phyloP scores from a whole-genome alignment of 1,284 basidiomycete species.

The Puccinia novopanici region DNA sequence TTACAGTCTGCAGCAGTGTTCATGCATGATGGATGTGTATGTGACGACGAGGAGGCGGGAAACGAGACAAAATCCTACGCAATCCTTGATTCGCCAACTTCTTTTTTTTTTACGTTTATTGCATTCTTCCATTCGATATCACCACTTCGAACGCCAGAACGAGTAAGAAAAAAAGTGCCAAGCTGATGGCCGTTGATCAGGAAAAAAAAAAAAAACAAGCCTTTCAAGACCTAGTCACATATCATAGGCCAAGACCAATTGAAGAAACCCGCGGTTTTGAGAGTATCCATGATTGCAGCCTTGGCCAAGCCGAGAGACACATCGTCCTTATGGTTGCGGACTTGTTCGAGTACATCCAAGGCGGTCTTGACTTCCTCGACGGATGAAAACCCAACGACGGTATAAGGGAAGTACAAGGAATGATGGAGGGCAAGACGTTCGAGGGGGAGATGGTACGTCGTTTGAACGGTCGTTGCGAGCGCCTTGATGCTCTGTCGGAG shows the following conservation, averaged over 20 bases:
- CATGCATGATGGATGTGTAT: no score
- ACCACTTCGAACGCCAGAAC: no score
- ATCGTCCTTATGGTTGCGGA: background rate
- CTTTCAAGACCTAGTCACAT: background rate
- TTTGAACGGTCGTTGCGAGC: background rate
- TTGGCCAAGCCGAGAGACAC: background rate
- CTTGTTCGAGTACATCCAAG: slow-evolving; percentile 1
- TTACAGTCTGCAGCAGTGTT: no score
- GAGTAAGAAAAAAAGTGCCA: no score
- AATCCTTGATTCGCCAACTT: no score
- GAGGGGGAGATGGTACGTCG: background rate
- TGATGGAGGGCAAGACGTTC: background rate
- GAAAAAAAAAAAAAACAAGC: no score
- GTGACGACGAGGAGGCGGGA: no score
- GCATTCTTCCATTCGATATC: no score
- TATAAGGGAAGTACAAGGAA: background rate
- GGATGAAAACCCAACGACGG: slow-evolving; percentile 14
- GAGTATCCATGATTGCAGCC: background rate
- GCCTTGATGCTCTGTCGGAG: slow-evolving; percentile 62
- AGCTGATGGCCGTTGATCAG: no score
- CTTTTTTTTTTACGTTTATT: no score
- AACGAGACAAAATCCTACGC: no score
- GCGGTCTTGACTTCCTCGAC: slow-evolving; percentile 18
- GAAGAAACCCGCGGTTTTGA: background rate
- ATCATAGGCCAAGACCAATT: slow-evolving; percentile 19